phyloP scores from a whole-genome alignment of 331 rosid species.

The Quercus tomentella region DNA sequence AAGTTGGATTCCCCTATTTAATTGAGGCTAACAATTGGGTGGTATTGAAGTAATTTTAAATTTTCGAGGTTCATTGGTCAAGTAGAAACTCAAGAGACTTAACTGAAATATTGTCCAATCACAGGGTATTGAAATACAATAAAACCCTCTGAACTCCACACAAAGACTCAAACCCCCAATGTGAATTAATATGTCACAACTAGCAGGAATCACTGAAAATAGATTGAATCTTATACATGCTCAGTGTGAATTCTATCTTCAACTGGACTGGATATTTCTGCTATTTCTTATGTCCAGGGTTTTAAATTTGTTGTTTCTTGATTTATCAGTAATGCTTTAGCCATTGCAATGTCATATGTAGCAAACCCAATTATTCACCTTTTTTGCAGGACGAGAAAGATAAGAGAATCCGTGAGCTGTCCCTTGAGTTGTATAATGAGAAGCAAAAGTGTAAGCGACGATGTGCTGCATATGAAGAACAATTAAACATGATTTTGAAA shows the following conservation, averaged over 20 bases:
- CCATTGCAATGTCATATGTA: slow-evolving; percentile 6
- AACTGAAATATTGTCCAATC: neutral
- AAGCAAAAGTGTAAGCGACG: slow-evolving; percentile 62
- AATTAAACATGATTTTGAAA: slow-evolving; percentile 44
- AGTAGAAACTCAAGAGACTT: neutral
- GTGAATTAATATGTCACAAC: neutral
- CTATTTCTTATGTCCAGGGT: neutral
- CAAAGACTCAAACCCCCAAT: neutral
- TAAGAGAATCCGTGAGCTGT: slow-evolving; percentile 62
- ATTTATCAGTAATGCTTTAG: slow-evolving; percentile 1
- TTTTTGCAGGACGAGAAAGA: slow-evolving; percentile 68
- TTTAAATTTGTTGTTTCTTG: neutral
- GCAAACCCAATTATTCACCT: neutral
- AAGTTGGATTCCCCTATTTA: neutral
- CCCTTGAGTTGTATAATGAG: slow-evolving; percentile 60
- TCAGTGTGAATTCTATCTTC: neutral
- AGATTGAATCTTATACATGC: neutral
- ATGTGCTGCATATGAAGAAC: slow-evolving; percentile 78
- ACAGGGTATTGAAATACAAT: neutral
- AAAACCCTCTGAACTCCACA: neutral
- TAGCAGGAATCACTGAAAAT: neutral
- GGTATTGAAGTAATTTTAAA: neutral
- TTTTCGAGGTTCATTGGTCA: neutral
- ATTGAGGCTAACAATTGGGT: neutral
- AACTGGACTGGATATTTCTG: neutral